Base-by-base conservation (phyloP, 2,329 filamentous ascomycete genomes). In the Nothopassalora personata region DNA sequence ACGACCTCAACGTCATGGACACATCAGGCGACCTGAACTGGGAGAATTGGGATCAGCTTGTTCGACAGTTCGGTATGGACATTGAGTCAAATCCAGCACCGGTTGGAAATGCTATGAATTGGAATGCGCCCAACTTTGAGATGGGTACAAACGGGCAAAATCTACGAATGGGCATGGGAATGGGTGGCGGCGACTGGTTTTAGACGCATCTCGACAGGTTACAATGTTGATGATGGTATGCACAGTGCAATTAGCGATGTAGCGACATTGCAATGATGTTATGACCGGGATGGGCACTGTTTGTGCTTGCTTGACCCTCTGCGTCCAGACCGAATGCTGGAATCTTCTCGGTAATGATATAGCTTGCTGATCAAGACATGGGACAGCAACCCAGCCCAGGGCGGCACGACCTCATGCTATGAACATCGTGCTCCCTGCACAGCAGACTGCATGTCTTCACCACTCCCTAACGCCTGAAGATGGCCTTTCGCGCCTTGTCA, bases 41-140 rank as follows among this genome's bases (percentile, higher is more conserved):
- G 79, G 72, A 77, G 45, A 74, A 71, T 39, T 80, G 77, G 76
- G 78, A 80, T 48, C 75, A 79, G 62, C 70, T 81, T 58, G 77
- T 80, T 2, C 68, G 69, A 28, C 74, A 80, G 57, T 80, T 77
- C 57, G 77, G 75, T 6, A 74, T 76, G 64, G 75, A 79, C n/a
- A 69, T 74, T 3, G 71, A 73, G 50, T 58, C 61, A 13, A 61
- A 58, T 19, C 58, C 59, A 47, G 47, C 46, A 9, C 27, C 55
- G 15, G 48, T 34, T 45, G 56, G 36, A 6, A 48, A 36, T 4
- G 54, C 43, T 8, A 60, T 53, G 47, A 52, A 58, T 18, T 63
- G 64, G 57, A 60, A 61, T 30, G 59, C 53, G 5, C 52, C 51
- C 33, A 62, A 58, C 31, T 59, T 56, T 46, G 63, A 64, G 18